A percentile compares a stretch with the other conserved stretches of the same genome.
Evolutionary conservation across 2,329 filamentous ascomycete species (phyloP).

Genomic region (Nothomitra cinnamomea): DNA sequence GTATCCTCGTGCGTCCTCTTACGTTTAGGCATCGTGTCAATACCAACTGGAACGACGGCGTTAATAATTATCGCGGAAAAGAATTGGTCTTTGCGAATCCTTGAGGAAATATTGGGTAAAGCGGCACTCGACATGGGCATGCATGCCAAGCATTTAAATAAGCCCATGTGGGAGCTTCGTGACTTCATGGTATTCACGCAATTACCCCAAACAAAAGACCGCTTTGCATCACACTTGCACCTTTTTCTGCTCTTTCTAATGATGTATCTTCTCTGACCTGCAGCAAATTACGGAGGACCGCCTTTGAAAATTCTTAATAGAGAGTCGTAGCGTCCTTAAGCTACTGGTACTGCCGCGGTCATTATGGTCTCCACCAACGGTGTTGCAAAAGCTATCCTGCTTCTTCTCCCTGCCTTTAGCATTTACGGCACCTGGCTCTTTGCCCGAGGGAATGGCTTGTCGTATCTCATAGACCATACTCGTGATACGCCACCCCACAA

Average conservation of each 20-base stretch:
- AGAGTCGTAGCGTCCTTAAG: not conserved
- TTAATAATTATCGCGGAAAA: not conserved
- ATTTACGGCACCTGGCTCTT: not conserved
- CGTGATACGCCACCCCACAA: not conserved
- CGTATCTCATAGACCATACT: not conserved
- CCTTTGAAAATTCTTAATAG: not conserved
- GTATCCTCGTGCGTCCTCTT: conserved; percentile 14
- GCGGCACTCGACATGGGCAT: too few relatives aligned
- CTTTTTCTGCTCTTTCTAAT: too few relatives aligned
- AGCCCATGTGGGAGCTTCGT: too few relatives aligned
- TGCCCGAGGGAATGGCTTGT: not conserved
- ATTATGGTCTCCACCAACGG: not conserved
- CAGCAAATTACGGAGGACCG: not conserved
- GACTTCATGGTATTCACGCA: too few relatives aligned
- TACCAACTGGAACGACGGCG: not conserved
- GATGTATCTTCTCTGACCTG: not conserved
- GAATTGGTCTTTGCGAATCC: too few relatives aligned
- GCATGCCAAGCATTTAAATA: too few relatives aligned
- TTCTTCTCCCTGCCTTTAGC: not conserved
- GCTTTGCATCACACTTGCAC: too few relatives aligned
- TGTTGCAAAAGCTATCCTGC: not conserved
- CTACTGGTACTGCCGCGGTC: not conserved
- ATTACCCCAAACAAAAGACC: too few relatives aligned
- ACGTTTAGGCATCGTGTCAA: conserved; percentile 17
- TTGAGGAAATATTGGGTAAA: too few relatives aligned